Evolutionary conservation across 2,329 filamentous ascomycete genomes (phyloP).

Genomic region (Keithomyces neogunnii): DNA sequence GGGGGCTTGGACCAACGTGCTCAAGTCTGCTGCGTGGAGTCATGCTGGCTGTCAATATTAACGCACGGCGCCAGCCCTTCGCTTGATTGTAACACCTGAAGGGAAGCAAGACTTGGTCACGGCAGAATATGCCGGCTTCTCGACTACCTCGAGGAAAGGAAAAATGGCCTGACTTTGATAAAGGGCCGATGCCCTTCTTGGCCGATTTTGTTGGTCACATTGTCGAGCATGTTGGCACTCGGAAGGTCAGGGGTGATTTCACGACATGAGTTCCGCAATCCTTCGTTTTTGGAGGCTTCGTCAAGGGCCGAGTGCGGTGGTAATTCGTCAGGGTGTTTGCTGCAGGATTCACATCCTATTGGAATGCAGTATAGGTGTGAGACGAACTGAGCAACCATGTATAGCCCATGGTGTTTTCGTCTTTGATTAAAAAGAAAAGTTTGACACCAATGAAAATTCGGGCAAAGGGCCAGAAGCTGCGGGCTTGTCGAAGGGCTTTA

Average conservation of each 20-base stretch:
- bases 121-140: slow-evolving; percentile 1
- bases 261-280: background rate
- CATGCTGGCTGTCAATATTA: background rate
- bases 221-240: background rate
- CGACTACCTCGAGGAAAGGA: slow-evolving; percentile 1
- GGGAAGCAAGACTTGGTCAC: slow-evolving; percentile 4
- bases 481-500: background rate
- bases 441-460: background rate
- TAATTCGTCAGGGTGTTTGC: background rate
- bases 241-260: background rate
- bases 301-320: background rate
- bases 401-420: background rate
- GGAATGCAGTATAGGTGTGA: background rate
- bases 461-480: background rate
- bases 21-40: background rate
- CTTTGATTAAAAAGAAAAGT: background rate
- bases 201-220: background rate
- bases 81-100: slow-evolving; percentile 3
- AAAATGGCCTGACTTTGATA: slow-evolving; percentile 7
- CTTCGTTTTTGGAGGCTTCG: background rate
- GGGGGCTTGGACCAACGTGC: background rate
- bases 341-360: background rate
- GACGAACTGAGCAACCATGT: background rate
- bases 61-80: background rate
- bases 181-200: slow-evolving; percentile 6